Evolutionary conservation across 2,329 filamentous ascomycete species (phyloP), one percentile per base, ranked within the genome.

Genomic region (Cytospora mali): DNA sequence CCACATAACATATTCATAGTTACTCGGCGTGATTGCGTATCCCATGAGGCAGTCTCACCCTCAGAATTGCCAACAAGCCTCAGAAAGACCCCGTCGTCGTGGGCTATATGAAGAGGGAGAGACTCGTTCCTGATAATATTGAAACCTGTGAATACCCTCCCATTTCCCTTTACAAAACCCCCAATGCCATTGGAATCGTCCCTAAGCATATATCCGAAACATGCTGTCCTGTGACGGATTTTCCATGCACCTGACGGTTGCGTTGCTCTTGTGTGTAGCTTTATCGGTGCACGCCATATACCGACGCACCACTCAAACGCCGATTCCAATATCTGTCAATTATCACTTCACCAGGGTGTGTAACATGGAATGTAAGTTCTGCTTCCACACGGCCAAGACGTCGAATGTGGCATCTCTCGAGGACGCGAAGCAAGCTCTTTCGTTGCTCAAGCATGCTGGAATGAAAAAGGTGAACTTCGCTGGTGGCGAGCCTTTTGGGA

Each of bases 351-450:
- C 66, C 9, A 67, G 66, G 14, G 42, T 27, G 9, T 67, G 64
- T 58, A 68, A 67, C 55, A 55, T 66, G 11, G 33, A 28, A 13
- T 84, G 82, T 69, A 78, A 76, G 10, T 85, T 85, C 72, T 86
- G 82, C 70, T 85, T 86, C 73, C 82, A 85, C 69, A 85, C 82
- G 2, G 81, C 77, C 7, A 83, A 75, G 39, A 76, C 76, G 1
- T 81, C 79, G 2, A 71, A 80, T 68, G 75, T 80, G 4, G 74
- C 75, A 3, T 62, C 73, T 5, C 66, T 77, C n/a, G 69, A 73
- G 0, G 70, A 79, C 0, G 79, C 79, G 42, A 79, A 82, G 68
- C 65, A 62, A 1, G 82, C 78, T 10, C 74, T 85, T 4, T 67
- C 60, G 2, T 73, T 83, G 1, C 76, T 85, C 14, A 75, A 75